These are phyloP conservation scores for Rickenella mellea DNA, from an alignment of 768 basidiomycete species.

Conservation along the genomic window DNA sequence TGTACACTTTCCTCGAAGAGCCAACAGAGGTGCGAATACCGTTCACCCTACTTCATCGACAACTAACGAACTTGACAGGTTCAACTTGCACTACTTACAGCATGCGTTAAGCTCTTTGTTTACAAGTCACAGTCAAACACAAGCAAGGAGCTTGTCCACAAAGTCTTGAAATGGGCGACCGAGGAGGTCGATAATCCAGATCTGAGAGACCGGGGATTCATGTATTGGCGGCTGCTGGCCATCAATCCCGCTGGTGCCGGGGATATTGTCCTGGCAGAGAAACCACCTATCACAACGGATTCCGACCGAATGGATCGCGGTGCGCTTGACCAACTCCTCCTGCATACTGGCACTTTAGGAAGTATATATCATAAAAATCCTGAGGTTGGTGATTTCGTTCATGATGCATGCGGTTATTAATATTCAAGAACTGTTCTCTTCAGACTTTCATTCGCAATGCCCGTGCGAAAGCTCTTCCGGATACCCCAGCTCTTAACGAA, in stretches of 20 bases:
- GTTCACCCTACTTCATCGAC: conserved; percentile 1
- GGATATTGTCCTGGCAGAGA: conserved; percentile 86
- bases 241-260: conserved; percentile 83
- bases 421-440: conserved; percentile 1
- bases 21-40: conserved; percentile 66
- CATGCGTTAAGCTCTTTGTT: conserved; percentile 92
- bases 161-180: conserved; percentile 93
- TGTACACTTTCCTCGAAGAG: conserved; percentile 86
- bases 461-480: conserved; percentile 68
- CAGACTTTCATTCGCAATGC: conserved; percentile 93
- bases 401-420: conserved; percentile 1
- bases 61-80: conserved; percentile 42
- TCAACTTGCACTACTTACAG: conserved; percentile 89
- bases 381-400: conserved; percentile 41
- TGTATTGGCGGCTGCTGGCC: conserved; percentile 98
- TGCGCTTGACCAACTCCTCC: conserved; percentile 84
- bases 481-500: conserved; percentile 84
- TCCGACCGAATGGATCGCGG: conserved; percentile 96
- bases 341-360: conserved; percentile 89
- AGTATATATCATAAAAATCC: conserved; percentile 99
- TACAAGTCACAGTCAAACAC: conserved; percentile 77
- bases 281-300: conserved; percentile 96
- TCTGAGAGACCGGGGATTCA: conserved; percentile 92
- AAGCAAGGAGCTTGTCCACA: conserved; percentile 84
- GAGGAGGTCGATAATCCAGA: conserved; percentile 98